Evolutionary conservation across 2,329 filamentous ascomycete genomes (phyloP), one percentile per base, ranked within the genome.

Genomic region (Fusarium papillatum): DNA sequence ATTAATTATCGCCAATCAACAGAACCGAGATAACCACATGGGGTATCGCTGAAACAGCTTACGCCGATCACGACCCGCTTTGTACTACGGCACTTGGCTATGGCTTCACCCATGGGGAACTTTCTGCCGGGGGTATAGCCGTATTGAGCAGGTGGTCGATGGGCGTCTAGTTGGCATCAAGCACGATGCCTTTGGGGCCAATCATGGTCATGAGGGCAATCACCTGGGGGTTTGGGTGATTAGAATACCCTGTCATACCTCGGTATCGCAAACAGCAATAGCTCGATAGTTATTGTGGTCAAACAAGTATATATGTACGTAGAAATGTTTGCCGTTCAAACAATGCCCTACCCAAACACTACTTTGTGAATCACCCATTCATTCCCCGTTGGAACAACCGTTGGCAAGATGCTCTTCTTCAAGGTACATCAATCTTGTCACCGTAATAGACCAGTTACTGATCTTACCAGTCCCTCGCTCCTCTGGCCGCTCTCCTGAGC

Each of bases 401-500:
- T 14, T 19, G 19, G n/a, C 72, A 78, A 74, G 57, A 78, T 78
- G 76, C 68, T 78, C 61, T 69, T 78, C 70, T 69, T 74, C 72
- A 70, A 78, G 72, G 76, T 78, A 70, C 4, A 22, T 5, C 3
- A 7, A 10, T 34, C 17, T 19, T 13, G 17, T 17, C 3, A 13
- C 38, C 8, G 11, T 3, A 3, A 14, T 16, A 38, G 11, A 39
- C 22, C 34, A 10, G 19, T 8, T 46, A 19, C 60, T 48, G 19
- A 36, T 9, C 2, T 13, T 19, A 5, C 7, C 31, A 78, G 76
- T 72, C 82, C 59, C 34, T 81, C 72, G 68, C 71, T 71, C 70
- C 79, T 64, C 69, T 83, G 66, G 71, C 79, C 69, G 74, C 81
- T 36, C 77, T 83, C 67, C 71, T 79, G 36, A 76, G 80, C 69